Conservation (phyloP, 2,329 filamentous ascomycete species). For the Botrytis galanthina region DNA sequence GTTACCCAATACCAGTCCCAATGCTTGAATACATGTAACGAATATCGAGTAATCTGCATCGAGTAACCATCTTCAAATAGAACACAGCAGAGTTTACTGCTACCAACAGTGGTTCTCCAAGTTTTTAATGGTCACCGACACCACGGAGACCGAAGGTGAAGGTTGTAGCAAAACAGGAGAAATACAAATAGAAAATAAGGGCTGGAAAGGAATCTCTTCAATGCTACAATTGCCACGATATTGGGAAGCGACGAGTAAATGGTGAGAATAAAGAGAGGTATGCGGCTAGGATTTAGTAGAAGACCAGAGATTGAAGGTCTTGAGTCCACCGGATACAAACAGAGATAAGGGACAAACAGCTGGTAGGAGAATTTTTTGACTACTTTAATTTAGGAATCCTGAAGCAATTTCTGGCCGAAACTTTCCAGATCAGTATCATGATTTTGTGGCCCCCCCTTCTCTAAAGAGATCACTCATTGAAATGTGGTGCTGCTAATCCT, state of each 20-base stretch:
- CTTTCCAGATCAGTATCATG: too few relatives aligned
- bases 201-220: constrained; percentile 53
- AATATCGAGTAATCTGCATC: neutral
- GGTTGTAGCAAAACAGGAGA: constrained; percentile 77
- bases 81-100: constrained; percentile 72
- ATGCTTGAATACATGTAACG: neutral
- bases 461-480: neutral
- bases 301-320: too few relatives aligned
- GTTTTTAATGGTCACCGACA: constrained; percentile 72
- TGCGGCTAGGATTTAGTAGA: constrained; percentile 61
- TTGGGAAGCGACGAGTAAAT: constrained; percentile 38
- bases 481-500: too few relatives aligned
- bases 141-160: constrained; percentile 74
- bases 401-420: too few relatives aligned
- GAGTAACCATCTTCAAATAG: constrained; percentile 23
- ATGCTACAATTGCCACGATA: neutral
- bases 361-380: too few relatives aligned
- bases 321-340: too few relatives aligned
- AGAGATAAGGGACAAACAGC: too few relatives aligned
- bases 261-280: constrained; percentile 65
- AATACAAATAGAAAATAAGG: constrained; percentile 77
- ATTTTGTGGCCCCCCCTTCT: too few relatives aligned
- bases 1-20: neutral
- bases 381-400: too few relatives aligned
- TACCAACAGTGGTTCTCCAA: constrained; percentile 69